Evolutionary conservation across 2,329 filamentous ascomycete genomes (phyloP), one percentile per base, ranked within the genome.

Genomic region (Neofusicoccum parvum): DNA sequence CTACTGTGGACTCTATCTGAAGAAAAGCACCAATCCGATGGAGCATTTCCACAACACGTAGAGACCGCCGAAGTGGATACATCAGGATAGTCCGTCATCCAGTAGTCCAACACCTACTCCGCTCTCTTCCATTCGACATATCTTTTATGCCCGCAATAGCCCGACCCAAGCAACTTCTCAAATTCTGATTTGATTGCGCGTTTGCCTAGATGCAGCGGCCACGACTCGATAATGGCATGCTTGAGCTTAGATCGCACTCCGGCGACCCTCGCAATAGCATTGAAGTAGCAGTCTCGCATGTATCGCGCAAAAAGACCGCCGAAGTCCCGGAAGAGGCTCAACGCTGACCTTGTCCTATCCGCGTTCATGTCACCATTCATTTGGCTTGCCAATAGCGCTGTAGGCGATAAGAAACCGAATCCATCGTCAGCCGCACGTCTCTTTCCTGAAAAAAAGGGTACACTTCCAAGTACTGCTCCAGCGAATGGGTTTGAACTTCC

Each of bases 361-460:
- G 45, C 46, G 36, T 32, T 37, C 27, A 4, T 5, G 15, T 14
- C 4, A 10, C 1, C 5, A n/a, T 9, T 11, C 36, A 5, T 12
- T 46, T 7, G 39, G 20, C 43, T 3, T 17, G 27, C 20, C 1
- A 11, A 1, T 3, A 10, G 7, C 34, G 34, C 15, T 34, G 49
- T 14, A 34, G 11, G 27, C 15, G 41, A 10, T 3, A 20, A 11
- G 45, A n/a, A 11, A 4, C 72, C 48, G 56, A 64, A 54, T 81
- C 79, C 72, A 81, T 49, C 73, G 81, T 48, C 0, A 75, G 75
- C 80, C 80, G 82, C 0, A 37, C 49, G 0, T 64, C 41, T 0
- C 27, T 49, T 5, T 56, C 64, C 23, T 74, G 71, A 64, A 76
- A 81, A 10, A 81, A 70, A 37, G 0, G 77, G 27, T 32, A 7